A percentile compares a stretch with the other conserved stretches of the same genome.
Evolutionary conservation across 352 stramenopile species (phyloP).

Genomic region (Phytopythium vexans): DNA sequence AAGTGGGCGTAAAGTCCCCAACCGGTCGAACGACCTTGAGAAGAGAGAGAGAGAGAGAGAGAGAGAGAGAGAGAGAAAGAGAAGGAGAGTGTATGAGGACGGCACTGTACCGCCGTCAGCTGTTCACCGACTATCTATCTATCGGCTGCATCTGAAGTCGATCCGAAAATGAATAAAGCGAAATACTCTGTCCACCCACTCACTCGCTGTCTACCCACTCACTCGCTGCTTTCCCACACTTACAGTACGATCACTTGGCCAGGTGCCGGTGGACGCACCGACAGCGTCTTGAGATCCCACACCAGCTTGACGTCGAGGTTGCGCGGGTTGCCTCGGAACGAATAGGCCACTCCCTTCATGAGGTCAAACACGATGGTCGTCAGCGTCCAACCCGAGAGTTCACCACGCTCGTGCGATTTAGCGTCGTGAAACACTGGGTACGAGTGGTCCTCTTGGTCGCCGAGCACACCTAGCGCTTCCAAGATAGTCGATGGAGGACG

Average conservation of each 20-base stretch:
- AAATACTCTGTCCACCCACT: too few species aligned
- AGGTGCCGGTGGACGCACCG: conserved; percentile 7
- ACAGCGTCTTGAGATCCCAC: conserved; percentile 46
- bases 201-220: too few species aligned
- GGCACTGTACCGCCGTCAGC: too few species aligned
- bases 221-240: too few species aligned
- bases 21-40: too few species aligned
- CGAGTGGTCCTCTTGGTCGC: conserved; percentile 53
- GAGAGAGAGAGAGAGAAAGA: too few species aligned
- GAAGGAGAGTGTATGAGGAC: too few species aligned
- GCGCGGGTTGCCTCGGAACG: conserved; percentile 45
- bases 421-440: conserved; percentile 69
- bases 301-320: conserved; percentile 26
- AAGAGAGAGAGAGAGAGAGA: too few species aligned
- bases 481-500: conserved; percentile 30
- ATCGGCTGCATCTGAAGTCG: too few species aligned
- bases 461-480: conserved; percentile 52
- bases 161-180: too few species aligned
- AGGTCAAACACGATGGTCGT: conserved; percentile 70
- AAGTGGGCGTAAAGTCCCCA: conserved; percentile 50
- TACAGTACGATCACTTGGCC: not conserved
- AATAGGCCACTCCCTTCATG: conserved; percentile 42
- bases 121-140: too few species aligned
- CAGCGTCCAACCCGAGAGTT: conserved; percentile 71
- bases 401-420: conserved; percentile 47